Percentiles rank a stretch among this genome's conserved stretches.
phyloP scores from a whole-genome alignment of 495 filamentous ascomycete species.

The Tuber borchii region DNA sequence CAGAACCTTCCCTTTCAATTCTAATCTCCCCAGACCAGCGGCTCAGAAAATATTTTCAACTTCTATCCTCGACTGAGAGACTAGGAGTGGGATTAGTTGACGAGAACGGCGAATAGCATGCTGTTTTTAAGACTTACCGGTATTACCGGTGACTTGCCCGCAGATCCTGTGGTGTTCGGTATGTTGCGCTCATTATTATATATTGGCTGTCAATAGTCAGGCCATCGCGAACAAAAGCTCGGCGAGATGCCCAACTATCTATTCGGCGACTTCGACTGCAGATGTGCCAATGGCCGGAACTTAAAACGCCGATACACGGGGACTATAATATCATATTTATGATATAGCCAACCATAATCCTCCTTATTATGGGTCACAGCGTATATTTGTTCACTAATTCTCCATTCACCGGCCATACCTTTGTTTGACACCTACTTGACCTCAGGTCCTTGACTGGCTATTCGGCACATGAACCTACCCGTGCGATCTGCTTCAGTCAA shows the following conservation, averaged over 20 bases:
- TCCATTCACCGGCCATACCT: neutral
- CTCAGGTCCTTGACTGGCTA: neutral
- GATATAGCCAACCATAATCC: neutral
- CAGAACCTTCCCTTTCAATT: neutral
- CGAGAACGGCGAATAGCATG: neutral
- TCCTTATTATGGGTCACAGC: neutral
- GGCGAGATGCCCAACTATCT: neutral
- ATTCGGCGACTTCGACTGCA: neutral
- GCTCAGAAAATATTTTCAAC: neutral
- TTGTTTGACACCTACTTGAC: neutral
- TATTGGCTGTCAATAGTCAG: neutral
- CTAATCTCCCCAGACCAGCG: neutral
- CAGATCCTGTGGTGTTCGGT: neutral
- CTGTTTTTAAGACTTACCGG: neutral
- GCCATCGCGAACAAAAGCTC: neutral
- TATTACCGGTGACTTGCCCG: neutral
- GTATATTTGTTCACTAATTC: neutral
- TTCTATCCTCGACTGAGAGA: neutral
- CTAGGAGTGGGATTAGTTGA: neutral
- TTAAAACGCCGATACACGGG: neutral
- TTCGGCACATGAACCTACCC: neutral
- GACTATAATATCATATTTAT: neutral
- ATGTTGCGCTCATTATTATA: neutral
- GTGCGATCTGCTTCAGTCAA: neutral
- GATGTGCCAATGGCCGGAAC: neutral